Evolutionary conservation across 1,139 yeast species (phyloP).

Genomic region (Candida freyschussii): DNA sequence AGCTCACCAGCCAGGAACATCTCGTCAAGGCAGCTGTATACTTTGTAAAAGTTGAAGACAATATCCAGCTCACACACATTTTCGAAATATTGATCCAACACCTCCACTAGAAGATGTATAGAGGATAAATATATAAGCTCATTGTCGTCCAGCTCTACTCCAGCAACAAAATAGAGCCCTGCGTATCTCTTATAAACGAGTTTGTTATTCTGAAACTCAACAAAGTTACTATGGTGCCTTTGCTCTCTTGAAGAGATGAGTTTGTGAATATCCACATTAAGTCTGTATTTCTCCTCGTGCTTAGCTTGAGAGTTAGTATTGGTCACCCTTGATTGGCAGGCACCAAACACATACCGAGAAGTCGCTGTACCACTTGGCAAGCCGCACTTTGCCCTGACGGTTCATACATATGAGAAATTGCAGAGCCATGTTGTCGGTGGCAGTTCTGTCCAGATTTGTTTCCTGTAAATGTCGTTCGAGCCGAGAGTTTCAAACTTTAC

Average conservation of each 20-base stretch:
- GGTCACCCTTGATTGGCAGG: neutral
- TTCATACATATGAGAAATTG: constrained; percentile 80
- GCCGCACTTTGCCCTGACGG: constrained; percentile 87
- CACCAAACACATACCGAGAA: constrained; percentile 28
- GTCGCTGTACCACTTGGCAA: constrained; percentile 66
- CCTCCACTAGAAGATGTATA: constrained; percentile 84
- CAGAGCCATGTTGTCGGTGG: constrained; percentile 48
- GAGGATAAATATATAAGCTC: constrained; percentile 81
- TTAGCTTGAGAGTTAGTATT: constrained; percentile 16
- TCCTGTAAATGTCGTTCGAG: no score
- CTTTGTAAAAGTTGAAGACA: constrained; percentile 74
- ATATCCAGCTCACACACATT: constrained; percentile 95
- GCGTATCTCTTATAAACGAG: constrained; percentile 88
- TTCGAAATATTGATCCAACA: constrained; percentile 75
- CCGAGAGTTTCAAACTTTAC: no score
- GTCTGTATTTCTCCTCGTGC: constrained; percentile 48
- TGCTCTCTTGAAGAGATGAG: constrained; percentile 80
- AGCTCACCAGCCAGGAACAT: constrained; percentile 75
- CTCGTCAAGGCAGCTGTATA: constrained; percentile 68
- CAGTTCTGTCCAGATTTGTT: no score
- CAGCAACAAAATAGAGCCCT: constrained; percentile 80
- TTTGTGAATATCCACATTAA: constrained; percentile 70
- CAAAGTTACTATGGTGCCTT: constrained; percentile 74
- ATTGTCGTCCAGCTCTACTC: constrained; percentile 70
- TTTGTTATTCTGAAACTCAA: constrained; percentile 65